Evolutionary conservation across 768 basidiomycete genomes (phyloP).

Genomic region (Mycena maculata): DNA sequence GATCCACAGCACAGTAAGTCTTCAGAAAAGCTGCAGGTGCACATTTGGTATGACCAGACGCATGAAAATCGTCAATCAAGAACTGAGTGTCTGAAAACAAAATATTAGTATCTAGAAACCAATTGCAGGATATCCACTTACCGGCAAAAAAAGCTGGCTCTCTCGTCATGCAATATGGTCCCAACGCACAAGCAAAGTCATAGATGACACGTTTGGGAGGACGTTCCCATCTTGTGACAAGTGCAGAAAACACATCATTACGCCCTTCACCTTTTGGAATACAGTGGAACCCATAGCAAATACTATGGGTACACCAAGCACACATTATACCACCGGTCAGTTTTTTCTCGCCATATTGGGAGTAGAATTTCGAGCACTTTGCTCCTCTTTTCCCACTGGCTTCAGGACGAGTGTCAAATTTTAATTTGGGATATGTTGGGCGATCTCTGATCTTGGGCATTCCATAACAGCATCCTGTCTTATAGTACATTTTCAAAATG

Average conservation of each 20-base stretch:
- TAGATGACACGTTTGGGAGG: slow-evolving; percentile 44
- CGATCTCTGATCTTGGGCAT: slow-evolving; percentile 45
- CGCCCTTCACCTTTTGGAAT: slow-evolving; percentile 50
- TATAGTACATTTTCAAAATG: background rate
- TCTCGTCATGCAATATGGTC: slow-evolving; percentile 46
- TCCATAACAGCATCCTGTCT: slow-evolving; percentile 46
- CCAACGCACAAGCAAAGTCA: slow-evolving; percentile 45
- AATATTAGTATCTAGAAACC: too few species aligned
- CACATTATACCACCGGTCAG: slow-evolving; percentile 47
- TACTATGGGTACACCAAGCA: slow-evolving; percentile 47
- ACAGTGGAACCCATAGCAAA: slow-evolving; percentile 49
- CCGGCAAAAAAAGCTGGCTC: slow-evolving; percentile 44
- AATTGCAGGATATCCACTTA: too few species aligned
- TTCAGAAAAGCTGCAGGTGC: slow-evolving; percentile 40
- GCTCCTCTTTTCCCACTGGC: slow-evolving; percentile 27
- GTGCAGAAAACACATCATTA: slow-evolving; percentile 54
- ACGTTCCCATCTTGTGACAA: slow-evolving; percentile 46
- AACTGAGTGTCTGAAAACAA: slow-evolving; percentile 43
- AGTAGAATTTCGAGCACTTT: slow-evolving; percentile 44
- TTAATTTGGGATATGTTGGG: slow-evolving; percentile 42
- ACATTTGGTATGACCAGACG: slow-evolving; percentile 45
- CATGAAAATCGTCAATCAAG: slow-evolving; percentile 45
- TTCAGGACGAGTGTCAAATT: slow-evolving; percentile 35
- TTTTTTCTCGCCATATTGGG: slow-evolving; percentile 39
- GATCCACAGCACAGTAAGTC: slow-evolving; percentile 35